Evolutionary conservation across 2,329 filamentous ascomycete genomes (phyloP).

Genomic region (Lasiodiplodia theobromae): DNA sequence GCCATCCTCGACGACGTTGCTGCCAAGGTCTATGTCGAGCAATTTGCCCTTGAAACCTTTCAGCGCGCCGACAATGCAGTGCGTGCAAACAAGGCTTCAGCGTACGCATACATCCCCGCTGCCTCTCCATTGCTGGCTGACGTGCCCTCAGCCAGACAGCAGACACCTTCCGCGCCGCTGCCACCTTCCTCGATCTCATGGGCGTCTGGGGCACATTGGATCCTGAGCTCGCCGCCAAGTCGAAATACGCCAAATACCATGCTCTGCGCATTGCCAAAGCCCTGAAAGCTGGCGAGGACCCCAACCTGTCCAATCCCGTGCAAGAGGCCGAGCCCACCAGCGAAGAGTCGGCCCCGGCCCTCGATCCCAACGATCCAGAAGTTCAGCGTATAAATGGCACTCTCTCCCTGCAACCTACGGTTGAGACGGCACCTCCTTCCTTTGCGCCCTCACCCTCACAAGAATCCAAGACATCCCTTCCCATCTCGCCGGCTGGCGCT

Average conservation of each 20-base stretch:
- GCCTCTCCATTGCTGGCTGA: conserved; percentile 30
- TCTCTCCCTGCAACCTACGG: conserved; percentile 57
- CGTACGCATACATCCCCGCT: conserved; percentile 54
- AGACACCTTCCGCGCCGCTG: conserved; percentile 90
- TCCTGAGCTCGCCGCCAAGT: conserved; percentile 79
- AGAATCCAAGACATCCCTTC: conserved; percentile 35
- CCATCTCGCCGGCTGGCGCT: conserved; percentile 53
- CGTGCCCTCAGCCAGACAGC: conserved; percentile 74
- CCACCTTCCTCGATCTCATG: conserved; percentile 88
- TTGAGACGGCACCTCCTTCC: conserved; percentile 67
- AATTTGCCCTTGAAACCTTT: conserved; percentile 91
- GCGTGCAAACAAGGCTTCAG: conserved; percentile 81
- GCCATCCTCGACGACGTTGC: conserved; percentile 84
- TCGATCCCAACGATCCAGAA: conserved; percentile 72
- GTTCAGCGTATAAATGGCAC: conserved; percentile 61
- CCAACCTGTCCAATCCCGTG: conserved; percentile 84
- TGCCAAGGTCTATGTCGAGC: conserved; percentile 90
- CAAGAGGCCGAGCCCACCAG: conserved; percentile 61
- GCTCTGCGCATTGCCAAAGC: conserved; percentile 89
- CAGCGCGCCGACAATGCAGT: conserved; percentile 83
- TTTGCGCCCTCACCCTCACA: conserved; percentile 54
- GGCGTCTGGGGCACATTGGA: conserved; percentile 83
- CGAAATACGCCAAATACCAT: conserved; percentile 97
- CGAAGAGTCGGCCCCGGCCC: conserved; percentile 51
- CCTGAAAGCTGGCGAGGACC: conserved; percentile 87